Conservation (phyloP, 306 rosid genomes). For the Acacia melanoxylon region DNA sequence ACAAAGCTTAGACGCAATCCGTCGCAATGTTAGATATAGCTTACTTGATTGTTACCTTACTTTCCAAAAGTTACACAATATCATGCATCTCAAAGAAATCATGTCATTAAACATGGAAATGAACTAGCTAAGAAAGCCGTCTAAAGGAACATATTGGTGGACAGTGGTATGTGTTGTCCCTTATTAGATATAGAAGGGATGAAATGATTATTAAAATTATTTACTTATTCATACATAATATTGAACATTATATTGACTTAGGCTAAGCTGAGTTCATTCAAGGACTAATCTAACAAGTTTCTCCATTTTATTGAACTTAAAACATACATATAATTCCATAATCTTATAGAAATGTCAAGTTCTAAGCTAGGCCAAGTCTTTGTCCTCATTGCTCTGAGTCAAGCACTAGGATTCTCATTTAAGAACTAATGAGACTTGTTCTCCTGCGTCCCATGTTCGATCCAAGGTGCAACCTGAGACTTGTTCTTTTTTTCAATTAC, state of each 20-base stretch:
- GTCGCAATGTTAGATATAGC: too few species aligned
- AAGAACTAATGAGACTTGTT: too few species aligned
- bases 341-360: neutral
- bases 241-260: neutral
- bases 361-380: neutral
- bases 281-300: neutral
- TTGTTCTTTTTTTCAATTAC: too few species aligned
- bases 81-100: too few species aligned
- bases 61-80: constrained; percentile 4
- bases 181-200: neutral
- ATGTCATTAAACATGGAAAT: neutral
- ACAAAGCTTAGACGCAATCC: too few species aligned
- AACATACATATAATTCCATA: neutral
- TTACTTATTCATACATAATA: neutral
- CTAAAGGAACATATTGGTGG: neutral
- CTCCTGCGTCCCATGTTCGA: too few species aligned
- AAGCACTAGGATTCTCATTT: too few species aligned
- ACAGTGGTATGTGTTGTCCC: neutral
- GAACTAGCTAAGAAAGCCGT: neutral
- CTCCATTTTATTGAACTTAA: constrained; percentile 3
- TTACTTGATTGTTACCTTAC: constrained; percentile 18
- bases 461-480: too few species aligned
- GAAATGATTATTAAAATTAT: neutral
- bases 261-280: neutral
- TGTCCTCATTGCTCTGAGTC: neutral